Evolutionary conservation across 768 basidiomycete genomes (phyloP).

Genomic region (Fibroporia radiculosa): DNA sequence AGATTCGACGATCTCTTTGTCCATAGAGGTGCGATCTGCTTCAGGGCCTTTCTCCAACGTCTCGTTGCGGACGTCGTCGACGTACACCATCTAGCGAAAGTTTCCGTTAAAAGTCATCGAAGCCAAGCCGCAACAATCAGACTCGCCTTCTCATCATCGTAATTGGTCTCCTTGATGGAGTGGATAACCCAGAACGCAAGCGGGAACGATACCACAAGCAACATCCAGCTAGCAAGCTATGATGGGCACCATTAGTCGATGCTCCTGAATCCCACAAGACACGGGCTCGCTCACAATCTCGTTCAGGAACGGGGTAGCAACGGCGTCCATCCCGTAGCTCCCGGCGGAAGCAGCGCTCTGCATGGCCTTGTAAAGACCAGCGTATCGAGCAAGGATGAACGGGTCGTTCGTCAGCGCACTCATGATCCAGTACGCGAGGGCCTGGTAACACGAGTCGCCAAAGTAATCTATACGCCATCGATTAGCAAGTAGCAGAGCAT

Average conservation of each 20-base stretch:
- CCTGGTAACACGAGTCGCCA: slow-evolving; percentile 29
- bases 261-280: neutral
- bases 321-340: slow-evolving; percentile 39
- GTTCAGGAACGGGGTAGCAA: slow-evolving; percentile 34
- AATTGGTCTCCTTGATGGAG: slow-evolving; percentile 30
- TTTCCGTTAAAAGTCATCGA: neutral
- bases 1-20: slow-evolving; percentile 15
- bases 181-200: slow-evolving; percentile 26
- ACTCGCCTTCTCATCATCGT: slow-evolving; percentile 26
- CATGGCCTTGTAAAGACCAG: slow-evolving; percentile 37
- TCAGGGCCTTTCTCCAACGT: slow-evolving; percentile 10
- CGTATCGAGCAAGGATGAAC: slow-evolving; percentile 35
- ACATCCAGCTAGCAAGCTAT: slow-evolving; percentile 26
- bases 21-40: slow-evolving; percentile 8
- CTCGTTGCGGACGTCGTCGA: slow-evolving; percentile 15
- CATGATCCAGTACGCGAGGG: slow-evolving; percentile 34
- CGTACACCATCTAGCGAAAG: slow-evolving; percentile 20
- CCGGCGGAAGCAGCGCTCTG: slow-evolving; percentile 29
- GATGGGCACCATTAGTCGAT: neutral
- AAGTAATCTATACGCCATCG: slow-evolving; percentile 27
- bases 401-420: slow-evolving; percentile 37
- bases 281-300: slow-evolving; percentile 23
- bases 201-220: slow-evolving; percentile 29
- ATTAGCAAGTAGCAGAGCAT: neutral
- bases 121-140: neutral